Conservation (phyloP, 1,284 basidiomycete genomes). For the Irpex rosettiformis region DNA sequence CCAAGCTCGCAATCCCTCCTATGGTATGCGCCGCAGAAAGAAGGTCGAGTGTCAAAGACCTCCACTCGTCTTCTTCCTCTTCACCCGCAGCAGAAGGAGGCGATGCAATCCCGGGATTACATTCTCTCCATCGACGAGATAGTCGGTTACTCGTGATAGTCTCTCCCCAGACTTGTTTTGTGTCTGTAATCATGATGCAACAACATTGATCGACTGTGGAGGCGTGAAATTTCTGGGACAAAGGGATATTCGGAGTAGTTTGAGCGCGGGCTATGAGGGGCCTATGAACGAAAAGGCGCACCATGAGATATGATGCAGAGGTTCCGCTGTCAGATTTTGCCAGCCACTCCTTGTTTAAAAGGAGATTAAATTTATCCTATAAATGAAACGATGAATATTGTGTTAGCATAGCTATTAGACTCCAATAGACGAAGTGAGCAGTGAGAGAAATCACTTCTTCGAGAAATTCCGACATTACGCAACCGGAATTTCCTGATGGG, state of each 20-base stretch:
- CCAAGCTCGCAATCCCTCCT: slow-evolving; percentile 50
- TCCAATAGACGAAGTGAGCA: neutral
- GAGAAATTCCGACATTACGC: neutral
- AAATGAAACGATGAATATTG: neutral
- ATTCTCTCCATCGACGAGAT: slow-evolving; percentile 62
- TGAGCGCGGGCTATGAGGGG: neutral
- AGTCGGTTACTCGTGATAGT: slow-evolving; percentile 58
- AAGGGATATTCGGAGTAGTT: slow-evolving; percentile 3
- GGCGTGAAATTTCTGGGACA: slow-evolving; percentile 51
- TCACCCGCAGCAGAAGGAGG: slow-evolving; percentile 12
- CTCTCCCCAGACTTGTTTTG: slow-evolving; percentile 72
- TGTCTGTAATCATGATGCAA: slow-evolving; percentile 66
- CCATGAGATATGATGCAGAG: slow-evolving; percentile 67
- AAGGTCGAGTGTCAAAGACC: slow-evolving; percentile 46
- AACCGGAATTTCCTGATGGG: too few relatives aligned
- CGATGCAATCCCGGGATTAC: slow-evolving; percentile 34
- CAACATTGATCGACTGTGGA: slow-evolving; percentile 53
- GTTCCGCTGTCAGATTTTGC: slow-evolving; percentile 55
- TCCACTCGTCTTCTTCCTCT: slow-evolving; percentile 54
- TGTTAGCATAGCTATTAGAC: neutral
- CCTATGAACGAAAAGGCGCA: slow-evolving; percentile 34
- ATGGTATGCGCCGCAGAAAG: slow-evolving; percentile 55
- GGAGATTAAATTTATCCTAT: slow-evolving; percentile 53
- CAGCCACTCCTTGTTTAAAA: slow-evolving; percentile 70
- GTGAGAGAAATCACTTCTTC: neutral